A percentile compares a stretch with the other conserved stretches of the same genome.
phyloP scores from a whole-genome alignment of 2,329 filamentous ascomycete genomes.

The Exophiala alcalophila region DNA sequence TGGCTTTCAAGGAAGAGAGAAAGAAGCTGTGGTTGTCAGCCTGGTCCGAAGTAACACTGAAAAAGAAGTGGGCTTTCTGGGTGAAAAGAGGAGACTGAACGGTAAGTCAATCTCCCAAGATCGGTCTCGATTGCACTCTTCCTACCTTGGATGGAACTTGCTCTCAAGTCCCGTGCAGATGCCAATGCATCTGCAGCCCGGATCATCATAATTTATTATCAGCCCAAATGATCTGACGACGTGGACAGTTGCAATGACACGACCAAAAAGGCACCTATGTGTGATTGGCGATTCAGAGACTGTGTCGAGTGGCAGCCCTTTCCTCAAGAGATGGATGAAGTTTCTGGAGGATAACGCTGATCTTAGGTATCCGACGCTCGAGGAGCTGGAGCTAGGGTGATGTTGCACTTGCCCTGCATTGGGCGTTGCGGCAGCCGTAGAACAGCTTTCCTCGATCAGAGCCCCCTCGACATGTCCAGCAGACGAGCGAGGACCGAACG shows the following conservation, averaged over 20 bases:
- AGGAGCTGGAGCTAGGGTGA: slow-evolving; percentile 37
- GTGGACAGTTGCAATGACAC: slow-evolving; percentile 83
- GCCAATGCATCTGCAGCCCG: slow-evolving; percentile 30
- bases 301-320: slow-evolving; percentile 79
- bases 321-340: slow-evolving; percentile 86
- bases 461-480: background rate
- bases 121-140: slow-evolving; percentile 7
- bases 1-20: slow-evolving; percentile 95
- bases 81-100: slow-evolving; percentile 87
- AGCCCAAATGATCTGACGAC: slow-evolving; percentile 16
- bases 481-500: background rate
- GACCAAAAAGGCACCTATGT: slow-evolving; percentile 83
- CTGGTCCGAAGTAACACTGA: slow-evolving; percentile 88
- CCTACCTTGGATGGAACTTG: slow-evolving; percentile 1
- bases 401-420: too few species aligned
- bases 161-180: slow-evolving; percentile 1
- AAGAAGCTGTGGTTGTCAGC: slow-evolving; percentile 89
- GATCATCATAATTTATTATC: slow-evolving; percentile 1
- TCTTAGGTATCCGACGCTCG: slow-evolving; percentile 76
- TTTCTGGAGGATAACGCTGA: slow-evolving; percentile 88
- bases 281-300: slow-evolving; percentile 94
- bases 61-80: slow-evolving; percentile 87
- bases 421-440: too few species aligned
- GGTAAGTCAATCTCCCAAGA: slow-evolving; percentile 55
- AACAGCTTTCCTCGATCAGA: too few species aligned